These are phyloP conservation scores for Ilyonectria destructans DNA, from an alignment of 2,329 filamentous ascomycete species.

Conservation along the genomic window DNA sequence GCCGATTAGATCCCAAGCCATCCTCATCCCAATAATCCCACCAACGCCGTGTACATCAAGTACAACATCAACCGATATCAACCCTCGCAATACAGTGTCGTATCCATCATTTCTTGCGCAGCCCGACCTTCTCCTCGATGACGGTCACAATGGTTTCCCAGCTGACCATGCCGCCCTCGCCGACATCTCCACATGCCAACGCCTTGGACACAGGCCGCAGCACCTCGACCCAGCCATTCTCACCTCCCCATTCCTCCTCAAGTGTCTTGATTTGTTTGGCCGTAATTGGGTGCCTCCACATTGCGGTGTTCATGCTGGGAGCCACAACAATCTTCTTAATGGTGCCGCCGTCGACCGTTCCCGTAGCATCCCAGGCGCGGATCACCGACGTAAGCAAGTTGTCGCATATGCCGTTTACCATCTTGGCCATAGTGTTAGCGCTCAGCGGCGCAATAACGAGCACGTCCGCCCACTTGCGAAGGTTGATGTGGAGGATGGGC, in stretches of 20 bases:
- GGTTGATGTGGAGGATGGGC: conserved; percentile 91
- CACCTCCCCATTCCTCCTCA: conserved; percentile 80
- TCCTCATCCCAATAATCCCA: background rate
- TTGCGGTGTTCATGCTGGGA: conserved; percentile 90
- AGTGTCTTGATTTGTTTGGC: conserved; percentile 79
- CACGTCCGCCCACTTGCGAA: conserved; percentile 84
- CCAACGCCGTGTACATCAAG: conserved; percentile 18
- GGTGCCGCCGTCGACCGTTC: conserved; percentile 67
- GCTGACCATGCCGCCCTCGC: conserved; percentile 86
- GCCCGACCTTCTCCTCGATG: conserved; percentile 70
- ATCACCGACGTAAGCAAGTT: conserved; percentile 82
- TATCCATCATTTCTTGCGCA: conserved; percentile 11
- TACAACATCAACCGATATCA: background rate
- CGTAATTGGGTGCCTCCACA: conserved; percentile 92
- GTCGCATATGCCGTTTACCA: conserved; percentile 84
- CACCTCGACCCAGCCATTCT: conserved; percentile 73
- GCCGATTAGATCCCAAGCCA: conserved; percentile 3
- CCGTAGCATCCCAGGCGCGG: conserved; percentile 89
- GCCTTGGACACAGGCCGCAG: conserved; percentile 82
- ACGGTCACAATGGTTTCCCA: conserved; percentile 82
- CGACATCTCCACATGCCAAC: conserved; percentile 88
- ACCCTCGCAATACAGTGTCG: background rate
- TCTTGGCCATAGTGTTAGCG: conserved; percentile 90
- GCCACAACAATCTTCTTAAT: conserved; percentile 83
- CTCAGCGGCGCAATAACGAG: conserved; percentile 86